Base-by-base conservation (phyloP, 2,329 filamentous ascomycete species). In the Ramularia endophylla region DNA sequence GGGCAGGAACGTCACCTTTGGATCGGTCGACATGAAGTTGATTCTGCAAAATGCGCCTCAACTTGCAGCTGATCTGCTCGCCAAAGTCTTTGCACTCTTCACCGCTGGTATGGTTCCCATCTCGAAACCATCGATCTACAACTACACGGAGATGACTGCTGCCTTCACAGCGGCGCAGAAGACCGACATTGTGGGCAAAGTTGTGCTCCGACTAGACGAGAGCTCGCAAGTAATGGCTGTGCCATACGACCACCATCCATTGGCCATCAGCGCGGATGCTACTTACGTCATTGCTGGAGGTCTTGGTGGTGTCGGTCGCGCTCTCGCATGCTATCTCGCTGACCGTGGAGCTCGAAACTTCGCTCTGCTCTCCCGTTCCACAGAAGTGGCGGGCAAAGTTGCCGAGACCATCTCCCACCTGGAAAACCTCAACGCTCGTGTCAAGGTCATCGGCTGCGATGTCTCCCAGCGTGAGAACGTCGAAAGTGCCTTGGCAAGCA, bases 311-410 rank as follows among this genome's bases (percentile, higher is more conserved):
- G 12, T 32, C 5, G 30, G 30, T 32, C 30, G 30, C 15, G 30
- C 15, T 32, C 11, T 32, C 13, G 15, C 30, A 13, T 16, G 30
- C 12, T 32, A 16, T n/a, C 12, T 32, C 5, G 30, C 15, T 16
- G 30, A 32, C 15, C 17, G 30, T 18, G 30, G 30, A n/a, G 30
- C 30, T 15, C 15, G 27, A 5, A 33, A 41, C 27, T 11, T 47
- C 3, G 27, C 15, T 9, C 30, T 32, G 16, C 30, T 17, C 9
- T 41, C 7, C 28, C 43, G 20, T 30, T 47, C 9, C 22, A 25
- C 19, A 12, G 15, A 30, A 15, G 27, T 30, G 27, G 27, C 12
- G 2, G 27, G 15, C 8, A 30, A 30, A 30, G 27, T 15, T 15
- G 27, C 7, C 9, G 2, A 30, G 27, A 30, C 27, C 27, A 30